Evolutionary conservation across 225 moss, liverwort and hornwort genomes (phyloP).

Genomic region (Straminergon stramineum): DNA sequence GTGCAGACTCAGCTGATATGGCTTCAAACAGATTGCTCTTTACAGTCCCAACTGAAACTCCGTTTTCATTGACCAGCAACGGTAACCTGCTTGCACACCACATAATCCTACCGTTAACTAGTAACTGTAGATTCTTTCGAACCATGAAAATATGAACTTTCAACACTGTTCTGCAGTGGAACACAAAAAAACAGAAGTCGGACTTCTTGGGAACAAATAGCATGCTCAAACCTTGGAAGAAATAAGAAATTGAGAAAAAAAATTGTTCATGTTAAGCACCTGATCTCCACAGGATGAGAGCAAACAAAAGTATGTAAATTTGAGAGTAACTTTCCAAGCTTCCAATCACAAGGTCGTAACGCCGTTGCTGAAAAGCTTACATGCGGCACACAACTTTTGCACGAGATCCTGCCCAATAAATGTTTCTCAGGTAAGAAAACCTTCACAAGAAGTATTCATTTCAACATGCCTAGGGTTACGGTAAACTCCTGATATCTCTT

Average conservation of each 20-base stretch:
- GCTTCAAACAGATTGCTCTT: slow-evolving; percentile 54
- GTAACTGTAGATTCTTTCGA: neutral
- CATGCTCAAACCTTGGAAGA: neutral
- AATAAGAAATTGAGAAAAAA: neutral
- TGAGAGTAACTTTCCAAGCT: slow-evolving; percentile 65
- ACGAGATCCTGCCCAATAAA: slow-evolving; percentile 52
- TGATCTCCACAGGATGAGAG: slow-evolving; percentile 73
- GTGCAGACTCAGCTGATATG: slow-evolving; percentile 52
- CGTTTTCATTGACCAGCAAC: slow-evolving; percentile 19
- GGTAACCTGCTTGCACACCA: slow-evolving; percentile 43
- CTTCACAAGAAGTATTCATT: neutral
- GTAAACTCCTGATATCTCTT: neutral
- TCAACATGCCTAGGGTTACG: neutral
- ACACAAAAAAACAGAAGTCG: neutral
- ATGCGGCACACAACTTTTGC: slow-evolving; percentile 63
- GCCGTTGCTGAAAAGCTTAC: slow-evolving; percentile 48
- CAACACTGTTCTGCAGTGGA: neutral
- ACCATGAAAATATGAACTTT: neutral
- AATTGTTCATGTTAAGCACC: slow-evolving; percentile 19
- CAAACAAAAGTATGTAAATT: slow-evolving; percentile 72
- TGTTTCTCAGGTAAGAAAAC: neutral
- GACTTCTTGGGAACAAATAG: neutral
- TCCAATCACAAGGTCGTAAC: slow-evolving; percentile 87
- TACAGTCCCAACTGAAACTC: slow-evolving; percentile 21
- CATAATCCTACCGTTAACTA: neutral